Percentiles rank a stretch among this genome's conserved stretches.
phyloP scores from a whole-genome alignment of 1,284 basidiomycete species.

The Chondrostereum purpureum region DNA sequence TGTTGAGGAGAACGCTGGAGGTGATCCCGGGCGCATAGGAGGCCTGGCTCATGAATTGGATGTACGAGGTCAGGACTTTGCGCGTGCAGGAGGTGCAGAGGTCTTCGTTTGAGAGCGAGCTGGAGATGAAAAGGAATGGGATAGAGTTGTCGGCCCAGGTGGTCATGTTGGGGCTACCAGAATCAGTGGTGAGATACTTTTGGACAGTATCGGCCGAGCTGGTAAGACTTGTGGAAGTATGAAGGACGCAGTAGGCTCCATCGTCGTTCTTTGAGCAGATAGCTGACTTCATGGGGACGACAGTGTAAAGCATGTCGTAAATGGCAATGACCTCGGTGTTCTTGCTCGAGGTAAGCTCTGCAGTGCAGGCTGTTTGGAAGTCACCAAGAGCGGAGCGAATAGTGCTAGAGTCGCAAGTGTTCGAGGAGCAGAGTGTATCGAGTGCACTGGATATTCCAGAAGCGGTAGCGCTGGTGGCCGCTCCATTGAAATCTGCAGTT shows the following conservation, averaged over 20 bases:
- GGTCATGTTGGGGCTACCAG: slow-evolving; percentile 56
- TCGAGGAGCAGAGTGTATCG: slow-evolving; percentile 47
- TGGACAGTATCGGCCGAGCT: neutral
- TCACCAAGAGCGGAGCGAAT: slow-evolving; percentile 56
- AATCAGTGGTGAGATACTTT: slow-evolving; percentile 16
- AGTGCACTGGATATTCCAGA: slow-evolving; percentile 46
- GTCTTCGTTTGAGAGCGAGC: slow-evolving; percentile 36
- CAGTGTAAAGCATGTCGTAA: slow-evolving; percentile 77
- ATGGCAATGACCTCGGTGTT: slow-evolving; percentile 46
- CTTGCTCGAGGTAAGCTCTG: slow-evolving; percentile 55
- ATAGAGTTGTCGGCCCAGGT: slow-evolving; percentile 63
- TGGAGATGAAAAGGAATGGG: slow-evolving; percentile 72
- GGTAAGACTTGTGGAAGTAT: slow-evolving; percentile 26
- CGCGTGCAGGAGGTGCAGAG: slow-evolving; percentile 83
- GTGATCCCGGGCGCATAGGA: slow-evolving; percentile 72
- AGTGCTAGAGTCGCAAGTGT: slow-evolving; percentile 50
- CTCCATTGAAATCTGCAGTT: slow-evolving; percentile 28
- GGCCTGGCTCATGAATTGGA: slow-evolving; percentile 61
- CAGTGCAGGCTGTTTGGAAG: slow-evolving; percentile 65
- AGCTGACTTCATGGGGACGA: slow-evolving; percentile 59
- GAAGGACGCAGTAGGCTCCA: slow-evolving; percentile 60
- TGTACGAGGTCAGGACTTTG: slow-evolving; percentile 67
- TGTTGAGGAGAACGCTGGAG: slow-evolving; percentile 57
- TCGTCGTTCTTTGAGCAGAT: slow-evolving; percentile 71
- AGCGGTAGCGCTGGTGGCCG: slow-evolving; percentile 31